Base-by-base conservation (phyloP, 352 stramenopile species). In the Globisporangium cystogenes region DNA sequence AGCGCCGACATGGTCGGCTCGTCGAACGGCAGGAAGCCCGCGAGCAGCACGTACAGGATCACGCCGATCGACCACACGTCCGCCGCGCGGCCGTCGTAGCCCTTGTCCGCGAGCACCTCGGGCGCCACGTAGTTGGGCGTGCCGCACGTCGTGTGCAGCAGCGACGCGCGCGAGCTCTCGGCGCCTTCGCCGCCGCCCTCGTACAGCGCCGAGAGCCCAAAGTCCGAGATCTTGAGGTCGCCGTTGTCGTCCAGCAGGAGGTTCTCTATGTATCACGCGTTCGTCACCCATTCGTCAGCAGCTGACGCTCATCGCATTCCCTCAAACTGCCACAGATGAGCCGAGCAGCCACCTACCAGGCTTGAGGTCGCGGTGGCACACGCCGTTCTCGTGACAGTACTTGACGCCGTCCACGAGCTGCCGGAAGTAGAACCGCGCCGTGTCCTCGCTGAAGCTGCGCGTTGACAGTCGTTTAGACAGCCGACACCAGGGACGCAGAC, bases 151-250 rank as follows among this genome's bases (percentile, higher is more conserved):
- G 93, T 98, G 74, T 98, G 89, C 48, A 98, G 75, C 48, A 98
- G 79, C 40, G 90, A 91, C 21, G 87, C 82, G 40, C 87, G 72
- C 47, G 90, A 93, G 63, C 65, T 93, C 59, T 96, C 88, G 10
- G 80, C 69, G 18, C 83, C 87, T 29, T 93, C 81, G 8, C 77
- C 78, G 16, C 70, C 72, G n/a, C 86, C 91, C 53, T 96, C 84
- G 64, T 96, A 95, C 33, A 96, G 65, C 20, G 96, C 92, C 21
- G 92, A 99, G 10, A 99, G 78, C 44, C 97, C 97, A 84, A 99
- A 99, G 74, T 99, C 97, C 44, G 93, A 98, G 70, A 99, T 99
- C 74, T 99, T 99, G 16, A 99, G 71, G 60, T 98, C 98, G 68
- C 88, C 84, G 72, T 98, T 86, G 48, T 96, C 79, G 57, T 99